Evolutionary conservation across 441 rosid genomes (phyloP), one percentile per base, ranked within the genome.

Genomic region (Corymbia citriodora): DNA sequence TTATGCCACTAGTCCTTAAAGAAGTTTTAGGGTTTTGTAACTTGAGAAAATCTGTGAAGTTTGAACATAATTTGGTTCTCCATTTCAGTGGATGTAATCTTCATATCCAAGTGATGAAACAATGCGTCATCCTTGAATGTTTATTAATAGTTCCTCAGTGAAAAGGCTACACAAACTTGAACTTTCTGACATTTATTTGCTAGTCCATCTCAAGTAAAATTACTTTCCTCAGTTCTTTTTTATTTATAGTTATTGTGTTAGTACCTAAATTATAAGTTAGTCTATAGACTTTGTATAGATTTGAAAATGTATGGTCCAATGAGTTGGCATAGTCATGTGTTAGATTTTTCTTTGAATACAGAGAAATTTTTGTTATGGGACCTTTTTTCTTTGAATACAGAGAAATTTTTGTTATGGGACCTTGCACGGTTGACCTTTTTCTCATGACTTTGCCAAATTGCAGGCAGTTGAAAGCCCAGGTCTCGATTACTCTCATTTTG

Each of bases 401-500:
- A 36, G 50, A 36, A 33, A 57, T 33, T 40, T 74, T 87, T 87
- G 11, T 57, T 36, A 18, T 31, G 88, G 88, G 70, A 57, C 31
- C 21, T 61, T n/a, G n/a, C n/a, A n/a, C n/a, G n/a, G n/a, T n/a
- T n/a, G n/a, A n/a, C n/a, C n/a, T n/a, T n/a, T n/a, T n/a, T n/a
- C n/a, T n/a, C n/a, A n/a, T n/a, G n/a, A n/a, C 79, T 55, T 61
- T 88, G 52, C 31, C 21, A 52, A 59, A 88, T 90, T 81, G 55
- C 95, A 98, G 99, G 99, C 94, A 85, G 96, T 93, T 90, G 92
- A 90, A 89, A 94, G 98, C 92, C 97, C 93, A 74, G 94, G 88
- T 91, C 95, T 98, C 6, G 95, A 96, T 33, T 98, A 97, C 91
- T 97, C 99, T 25, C 99, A 98, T 93, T 97, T 98, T 83, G 92